Conservation (phyloP, 129 eudicot genomes). For the sunflower (Helianthus annuus) region DNA sequence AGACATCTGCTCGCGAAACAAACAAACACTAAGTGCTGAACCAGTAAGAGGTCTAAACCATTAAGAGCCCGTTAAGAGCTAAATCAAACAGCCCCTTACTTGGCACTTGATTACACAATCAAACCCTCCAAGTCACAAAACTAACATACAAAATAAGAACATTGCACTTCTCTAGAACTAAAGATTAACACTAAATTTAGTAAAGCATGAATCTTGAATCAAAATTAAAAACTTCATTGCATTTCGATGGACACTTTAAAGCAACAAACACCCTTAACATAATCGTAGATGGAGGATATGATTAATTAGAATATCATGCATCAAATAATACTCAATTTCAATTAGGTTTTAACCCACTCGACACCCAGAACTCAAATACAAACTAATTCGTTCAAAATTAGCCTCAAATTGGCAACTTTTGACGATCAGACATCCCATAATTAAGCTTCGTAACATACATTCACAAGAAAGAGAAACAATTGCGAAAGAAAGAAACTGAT, state of each 20-base stretch:
- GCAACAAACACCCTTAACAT: background rate
- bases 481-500: background rate
- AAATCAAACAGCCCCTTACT: background rate
- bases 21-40: too few relatives aligned
- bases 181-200: background rate
- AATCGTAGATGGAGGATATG: too few relatives aligned
- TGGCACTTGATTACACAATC: background rate
- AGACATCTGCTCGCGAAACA: too few relatives aligned
- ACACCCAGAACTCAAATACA: too few relatives aligned
- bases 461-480: background rate
- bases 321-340: too few relatives aligned
- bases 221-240: background rate
- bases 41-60: too few relatives aligned
- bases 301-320: too few relatives aligned
- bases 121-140: background rate
- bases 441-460: background rate
- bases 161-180: background rate
- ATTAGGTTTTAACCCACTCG: too few relatives aligned
- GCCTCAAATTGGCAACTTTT: too few relatives aligned
- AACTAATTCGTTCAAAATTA: too few relatives aligned
- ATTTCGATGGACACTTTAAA: background rate
- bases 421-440: background rate
- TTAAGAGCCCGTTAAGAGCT: too few relatives aligned
- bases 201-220: conserved; percentile 22
- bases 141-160: background rate